Evolutionary conservation across 352 stramenopile genomes (phyloP), one percentile per base, ranked within the genome.

Genomic region (Blastocystis hominis): DNA sequence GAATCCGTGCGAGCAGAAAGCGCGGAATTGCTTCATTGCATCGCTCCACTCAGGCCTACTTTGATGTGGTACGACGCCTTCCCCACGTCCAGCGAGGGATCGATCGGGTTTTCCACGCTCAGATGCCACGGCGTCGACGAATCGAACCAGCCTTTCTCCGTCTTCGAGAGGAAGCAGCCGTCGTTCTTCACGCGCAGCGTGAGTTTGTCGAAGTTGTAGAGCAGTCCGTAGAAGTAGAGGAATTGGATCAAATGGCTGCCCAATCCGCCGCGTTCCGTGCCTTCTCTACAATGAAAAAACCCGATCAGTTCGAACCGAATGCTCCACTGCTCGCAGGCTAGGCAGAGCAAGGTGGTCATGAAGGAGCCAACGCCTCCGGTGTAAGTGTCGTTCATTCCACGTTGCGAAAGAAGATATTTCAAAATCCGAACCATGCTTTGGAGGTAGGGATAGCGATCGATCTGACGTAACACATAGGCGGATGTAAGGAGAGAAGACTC

Each of bases 301-400:
- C 4, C 44, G 24, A 13, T 1, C 0, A 9, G 42, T 20, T 3
- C 4, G 24, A 50, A 87, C 66, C 66, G 46, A 55, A 87, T 66
- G 55, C 62, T 77, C 62, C 62, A 87, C 24, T 87, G 66, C 44
- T 87, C 62, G n/a, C 47, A 87, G 42, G 42, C 75, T 0, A 87
- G 42, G 44, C 62, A 87, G 38, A 87, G 55, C 34, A 84, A 38
- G 2, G 72, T 84, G n/a, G 46, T 59, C 42, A 87, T 61, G 30
- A 87, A 87, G 7, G 77, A 87, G 38, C 77, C 77, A 40, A 87
- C 70, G 24, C 77, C 77, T 20, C 77, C 77, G n/a, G 30, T 40
- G 55, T 87, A 87, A 10, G 77, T 87, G 24, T 87, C 77, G 50
- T 87, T 87, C 44, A 87, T 24, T 5, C 75, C 77, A 34, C 77